Evolutionary conservation across 306 rosid species (phyloP).

Genomic region (Astragalus membranaceus): DNA sequence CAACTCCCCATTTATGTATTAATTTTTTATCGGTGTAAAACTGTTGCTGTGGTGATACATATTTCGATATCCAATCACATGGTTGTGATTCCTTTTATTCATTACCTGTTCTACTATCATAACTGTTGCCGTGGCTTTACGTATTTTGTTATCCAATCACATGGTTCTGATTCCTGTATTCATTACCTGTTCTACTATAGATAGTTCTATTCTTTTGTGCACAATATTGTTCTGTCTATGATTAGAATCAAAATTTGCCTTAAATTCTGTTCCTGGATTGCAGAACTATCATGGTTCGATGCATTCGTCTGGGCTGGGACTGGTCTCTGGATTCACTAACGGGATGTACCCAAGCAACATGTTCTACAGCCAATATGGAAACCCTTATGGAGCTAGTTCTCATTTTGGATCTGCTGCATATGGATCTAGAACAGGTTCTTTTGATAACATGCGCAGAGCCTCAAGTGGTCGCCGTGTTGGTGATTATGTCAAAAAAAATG

Average conservation of each 20-base stretch:
- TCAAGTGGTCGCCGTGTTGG: not conserved
- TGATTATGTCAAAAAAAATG: conserved; percentile 21
- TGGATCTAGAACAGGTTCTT: conserved; percentile 23
- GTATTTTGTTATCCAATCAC: not conserved
- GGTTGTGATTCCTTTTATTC: not conserved
- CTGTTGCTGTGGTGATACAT: not conserved
- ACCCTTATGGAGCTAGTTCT: conserved; percentile 19
- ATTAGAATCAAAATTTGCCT: not conserved
- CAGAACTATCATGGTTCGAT: conserved; percentile 28
- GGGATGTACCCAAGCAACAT: conserved; percentile 28
- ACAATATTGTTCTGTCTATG: not conserved
- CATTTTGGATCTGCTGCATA: conserved; percentile 32
- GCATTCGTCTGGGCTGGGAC: conserved; percentile 25
- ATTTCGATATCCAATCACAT: not conserved
- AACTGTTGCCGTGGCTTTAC: not conserved
- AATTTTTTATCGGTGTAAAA: not conserved
- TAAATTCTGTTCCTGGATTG: not conserved
- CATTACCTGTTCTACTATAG: not conserved
- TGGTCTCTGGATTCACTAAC: conserved; percentile 22
- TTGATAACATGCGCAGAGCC: not conserved
- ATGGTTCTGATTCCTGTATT: not conserved
- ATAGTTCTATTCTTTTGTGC: not conserved
- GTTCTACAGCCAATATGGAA: conserved; percentile 30
- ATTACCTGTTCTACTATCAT: not conserved
- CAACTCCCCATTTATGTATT: not conserved